Conservation (phyloP, 2,329 filamentous ascomycete genomes). For the Cordyceps javanica region DNA sequence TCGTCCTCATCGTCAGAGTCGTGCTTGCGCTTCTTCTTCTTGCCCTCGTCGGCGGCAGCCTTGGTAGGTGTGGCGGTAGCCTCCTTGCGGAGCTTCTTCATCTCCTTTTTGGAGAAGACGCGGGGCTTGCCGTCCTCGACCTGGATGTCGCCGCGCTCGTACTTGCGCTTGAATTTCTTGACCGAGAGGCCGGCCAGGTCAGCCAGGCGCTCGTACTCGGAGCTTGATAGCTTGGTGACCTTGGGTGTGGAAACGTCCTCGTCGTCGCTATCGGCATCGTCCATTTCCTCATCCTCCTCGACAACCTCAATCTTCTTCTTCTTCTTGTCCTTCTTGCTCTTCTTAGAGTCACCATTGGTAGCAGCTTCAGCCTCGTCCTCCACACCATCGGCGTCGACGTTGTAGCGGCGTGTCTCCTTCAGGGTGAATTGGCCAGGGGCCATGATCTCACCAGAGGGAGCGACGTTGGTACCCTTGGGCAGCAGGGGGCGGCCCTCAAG, state of each 20-base stretch:
- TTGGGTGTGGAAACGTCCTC: slow-evolving; percentile 29
- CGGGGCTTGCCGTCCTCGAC: slow-evolving; percentile 61
- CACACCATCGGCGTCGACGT: slow-evolving; percentile 85
- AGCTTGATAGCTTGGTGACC: slow-evolving; percentile 44
- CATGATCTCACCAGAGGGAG: slow-evolving; percentile 60
- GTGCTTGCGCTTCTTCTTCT: slow-evolving; percentile 68
- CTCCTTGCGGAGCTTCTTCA: slow-evolving; percentile 67
- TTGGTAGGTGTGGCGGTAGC: slow-evolving; percentile 38
- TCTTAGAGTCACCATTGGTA: slow-evolving; percentile 31
- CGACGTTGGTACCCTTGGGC: slow-evolving; percentile 68
- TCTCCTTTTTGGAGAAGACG: slow-evolving; percentile 67
- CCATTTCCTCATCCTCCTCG: slow-evolving; percentile 30
- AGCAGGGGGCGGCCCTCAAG: slow-evolving; percentile 88
- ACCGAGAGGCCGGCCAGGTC: slow-evolving; percentile 63
- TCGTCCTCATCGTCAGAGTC: slow-evolving; percentile 62
- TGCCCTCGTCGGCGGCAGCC: slow-evolving; percentile 23
- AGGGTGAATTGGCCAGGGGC: slow-evolving; percentile 77
- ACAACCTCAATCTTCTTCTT: slow-evolving; percentile 35
- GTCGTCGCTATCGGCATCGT: slow-evolving; percentile 26
- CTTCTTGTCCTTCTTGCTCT: slow-evolving; percentile 37
- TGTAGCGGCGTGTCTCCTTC: slow-evolving; percentile 92
- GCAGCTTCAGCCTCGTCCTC: slow-evolving; percentile 48
- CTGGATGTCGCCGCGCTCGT: slow-evolving; percentile 67
- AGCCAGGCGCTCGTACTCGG: slow-evolving; percentile 54
- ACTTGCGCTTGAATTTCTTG: slow-evolving; percentile 73